Evolutionary conservation across 768 basidiomycete species (phyloP), one percentile per base, ranked within the genome.

Genomic region (Pleurotus sapidus): DNA sequence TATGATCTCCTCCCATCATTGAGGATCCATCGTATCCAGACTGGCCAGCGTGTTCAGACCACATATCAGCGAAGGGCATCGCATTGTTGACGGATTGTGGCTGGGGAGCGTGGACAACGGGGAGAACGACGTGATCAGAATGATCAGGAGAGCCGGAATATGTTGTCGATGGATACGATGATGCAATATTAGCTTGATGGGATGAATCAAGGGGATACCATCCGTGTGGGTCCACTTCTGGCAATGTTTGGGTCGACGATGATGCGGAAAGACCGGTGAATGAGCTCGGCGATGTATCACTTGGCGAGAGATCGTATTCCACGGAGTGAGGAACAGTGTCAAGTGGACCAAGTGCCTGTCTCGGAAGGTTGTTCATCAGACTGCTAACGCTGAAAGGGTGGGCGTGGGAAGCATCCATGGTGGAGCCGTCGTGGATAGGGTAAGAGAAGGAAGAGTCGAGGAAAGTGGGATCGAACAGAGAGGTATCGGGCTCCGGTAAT

Each of bases 401-500:
- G 17, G 4, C 24, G 34, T 2, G 3, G 25, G 57, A 56, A n/a
- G 39, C 50, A 37, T 42, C 50, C 56, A 18, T 60, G 57, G 53
- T 37, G 17, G 56, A 46, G 37, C 55, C 58, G 43, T 47, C 47
- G 45, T 55, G 43, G 42, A 58, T 30, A 30, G 59, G n/a, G 63
- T 68, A 66, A 42, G 66, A 68, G 66, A 69, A 72, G 15, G 57
- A 58, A 18, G 57, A 62, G 47, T 67, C 60, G 25, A 76, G 60
- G 63, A 75, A 84, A 1, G 69, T 66, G 0, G 69, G 65, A 14
- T 84, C 75, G 65, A 83, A 84, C 38, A 84, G 66, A 38, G 73
- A 75, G 0, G 76, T 74, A 57, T 81, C 70, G 8, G 74, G 72
- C 18, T 80, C 83, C 0, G 83, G 83, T 1, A 84, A 74, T 5